Conservation (phyloP, 1,139 yeast species). For the Debaryomyces psychrophilus region DNA sequence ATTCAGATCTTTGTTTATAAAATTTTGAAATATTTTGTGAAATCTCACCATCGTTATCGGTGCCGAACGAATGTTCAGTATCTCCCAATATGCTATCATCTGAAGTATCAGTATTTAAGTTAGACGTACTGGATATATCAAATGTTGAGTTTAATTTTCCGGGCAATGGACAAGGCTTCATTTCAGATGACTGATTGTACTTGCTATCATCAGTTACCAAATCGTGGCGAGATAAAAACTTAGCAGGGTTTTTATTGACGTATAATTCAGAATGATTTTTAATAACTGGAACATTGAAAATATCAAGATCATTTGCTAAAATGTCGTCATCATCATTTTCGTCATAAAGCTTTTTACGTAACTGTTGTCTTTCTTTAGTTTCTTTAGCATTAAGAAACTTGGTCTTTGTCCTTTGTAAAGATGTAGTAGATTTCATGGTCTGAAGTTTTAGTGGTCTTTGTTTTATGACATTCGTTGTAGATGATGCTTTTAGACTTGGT, state of each 20-base stretch:
- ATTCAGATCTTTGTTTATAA: conserved; percentile 41
- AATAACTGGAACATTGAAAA: conserved; percentile 51
- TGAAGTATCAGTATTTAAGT: conserved; percentile 11
- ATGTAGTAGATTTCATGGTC: conserved; percentile 14
- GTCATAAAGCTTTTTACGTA: conserved; percentile 47
- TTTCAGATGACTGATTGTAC: conserved; percentile 22
- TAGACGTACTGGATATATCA: conserved; percentile 11
- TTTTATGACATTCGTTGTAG: conserved; percentile 11
- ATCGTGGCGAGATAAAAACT: conserved; percentile 29
- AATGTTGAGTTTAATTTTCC: conserved; percentile 28
- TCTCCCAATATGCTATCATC: conserved; percentile 25
- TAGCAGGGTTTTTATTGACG: conserved; percentile 21
- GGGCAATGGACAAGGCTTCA: conserved; percentile 42
- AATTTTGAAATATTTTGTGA: conserved; percentile 41
- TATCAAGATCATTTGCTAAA: conserved; percentile 40
- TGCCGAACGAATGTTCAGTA: conserved; percentile 18
- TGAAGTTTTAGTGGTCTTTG: conserved; percentile 7
- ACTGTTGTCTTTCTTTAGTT: conserved; percentile 41
- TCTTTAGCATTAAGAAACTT: conserved; percentile 40
- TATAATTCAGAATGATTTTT: conserved; percentile 42
- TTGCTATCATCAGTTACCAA: conserved; percentile 33
- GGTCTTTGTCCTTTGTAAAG: conserved; percentile 39
- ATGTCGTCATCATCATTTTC: conserved; percentile 51
- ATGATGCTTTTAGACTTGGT: conserved; percentile 14
- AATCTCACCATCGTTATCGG: conserved; percentile 38